phyloP scores from a whole-genome alignment of 345 rosid genomes.

The Lepidium africanum region DNA sequence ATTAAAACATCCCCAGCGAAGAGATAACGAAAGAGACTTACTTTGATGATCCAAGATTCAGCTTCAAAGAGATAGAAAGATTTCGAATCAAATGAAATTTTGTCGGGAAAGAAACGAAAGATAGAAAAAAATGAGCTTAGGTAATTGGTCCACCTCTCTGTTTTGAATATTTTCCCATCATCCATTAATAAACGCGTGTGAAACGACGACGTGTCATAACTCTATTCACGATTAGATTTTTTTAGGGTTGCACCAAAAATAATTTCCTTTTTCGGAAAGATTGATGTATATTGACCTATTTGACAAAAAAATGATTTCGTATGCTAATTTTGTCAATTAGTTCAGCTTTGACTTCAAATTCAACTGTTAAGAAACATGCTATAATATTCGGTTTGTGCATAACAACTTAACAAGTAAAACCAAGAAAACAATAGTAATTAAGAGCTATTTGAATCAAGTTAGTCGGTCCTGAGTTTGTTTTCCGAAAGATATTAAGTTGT shows the following conservation, averaged over 20 bases:
- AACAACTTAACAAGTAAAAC: too few relatives aligned
- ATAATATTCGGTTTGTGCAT: too few relatives aligned
- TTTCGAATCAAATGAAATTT: not conserved
- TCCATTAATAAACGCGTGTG: not conserved
- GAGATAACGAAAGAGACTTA: constrained; percentile 1
- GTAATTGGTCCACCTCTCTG: not conserved
- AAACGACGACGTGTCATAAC: constrained; percentile 19
- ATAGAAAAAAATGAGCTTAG: not conserved
- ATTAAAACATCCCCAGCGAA: not conserved
- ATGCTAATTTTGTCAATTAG: too few relatives aligned
- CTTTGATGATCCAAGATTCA: constrained; percentile 11
- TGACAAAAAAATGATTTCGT: too few relatives aligned
- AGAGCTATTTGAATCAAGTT: too few relatives aligned
- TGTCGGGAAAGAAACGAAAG: not conserved
- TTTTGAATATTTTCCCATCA: not conserved
- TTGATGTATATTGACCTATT: too few relatives aligned
- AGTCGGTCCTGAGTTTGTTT: too few relatives aligned
- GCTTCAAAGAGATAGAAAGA: not conserved
- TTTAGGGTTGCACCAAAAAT: not conserved
- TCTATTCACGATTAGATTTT: not conserved
- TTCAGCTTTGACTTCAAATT: too few relatives aligned
- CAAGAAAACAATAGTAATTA: too few relatives aligned
- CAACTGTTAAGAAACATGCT: too few relatives aligned
- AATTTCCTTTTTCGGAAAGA: too few relatives aligned
- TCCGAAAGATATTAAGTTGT: too few relatives aligned